phyloP scores from a whole-genome alignment of 2,329 filamentous ascomycete genomes.

The Ophiostoma ulmi region DNA sequence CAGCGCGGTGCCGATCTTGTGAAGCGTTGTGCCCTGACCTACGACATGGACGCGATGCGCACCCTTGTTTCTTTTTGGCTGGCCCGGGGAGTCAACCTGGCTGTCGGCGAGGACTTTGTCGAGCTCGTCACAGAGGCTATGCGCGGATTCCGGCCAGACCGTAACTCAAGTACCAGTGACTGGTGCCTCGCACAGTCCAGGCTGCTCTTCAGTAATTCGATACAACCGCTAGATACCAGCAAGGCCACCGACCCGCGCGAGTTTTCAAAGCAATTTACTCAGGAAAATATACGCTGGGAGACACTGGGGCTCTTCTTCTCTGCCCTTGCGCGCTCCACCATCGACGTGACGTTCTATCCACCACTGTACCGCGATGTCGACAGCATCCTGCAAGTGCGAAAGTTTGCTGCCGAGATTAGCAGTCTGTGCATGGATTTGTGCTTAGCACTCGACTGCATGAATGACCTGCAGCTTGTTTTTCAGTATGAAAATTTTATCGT shows the following conservation, averaged over 20 bases:
- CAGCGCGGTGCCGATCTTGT: conserved; percentile 14
- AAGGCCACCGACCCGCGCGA: background rate
- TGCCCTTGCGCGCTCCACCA: conserved; percentile 13
- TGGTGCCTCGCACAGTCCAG: conserved; percentile 11
- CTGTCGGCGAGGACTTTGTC: conserved; percentile 13
- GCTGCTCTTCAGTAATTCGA: conserved; percentile 5
- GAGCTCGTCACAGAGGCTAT: background rate
- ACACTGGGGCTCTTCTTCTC: conserved; percentile 13
- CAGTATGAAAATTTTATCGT: conserved; percentile 15
- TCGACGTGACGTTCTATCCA: conserved; percentile 13
- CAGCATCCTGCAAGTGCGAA: conserved; percentile 9
- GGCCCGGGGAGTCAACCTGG: conserved; percentile 13
- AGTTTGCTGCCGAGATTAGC: conserved; percentile 13
- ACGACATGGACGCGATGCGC: conserved; percentile 13
- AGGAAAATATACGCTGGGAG: conserved; percentile 7
- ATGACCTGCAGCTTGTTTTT: conserved; percentile 11
- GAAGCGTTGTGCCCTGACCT: conserved; percentile 13
- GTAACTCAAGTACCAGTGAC: background rate
- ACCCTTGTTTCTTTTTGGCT: conserved; percentile 9
- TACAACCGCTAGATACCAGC: conserved; percentile 8
- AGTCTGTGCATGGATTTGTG: conserved; percentile 16
- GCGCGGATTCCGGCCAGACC: background rate
- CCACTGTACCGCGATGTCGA: conserved; percentile 12
- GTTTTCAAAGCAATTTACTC: background rate
- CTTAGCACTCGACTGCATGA: conserved; percentile 13